phyloP scores from a whole-genome alignment of 2,329 filamentous ascomycete genomes.

The Exophiala alcalophila region DNA sequence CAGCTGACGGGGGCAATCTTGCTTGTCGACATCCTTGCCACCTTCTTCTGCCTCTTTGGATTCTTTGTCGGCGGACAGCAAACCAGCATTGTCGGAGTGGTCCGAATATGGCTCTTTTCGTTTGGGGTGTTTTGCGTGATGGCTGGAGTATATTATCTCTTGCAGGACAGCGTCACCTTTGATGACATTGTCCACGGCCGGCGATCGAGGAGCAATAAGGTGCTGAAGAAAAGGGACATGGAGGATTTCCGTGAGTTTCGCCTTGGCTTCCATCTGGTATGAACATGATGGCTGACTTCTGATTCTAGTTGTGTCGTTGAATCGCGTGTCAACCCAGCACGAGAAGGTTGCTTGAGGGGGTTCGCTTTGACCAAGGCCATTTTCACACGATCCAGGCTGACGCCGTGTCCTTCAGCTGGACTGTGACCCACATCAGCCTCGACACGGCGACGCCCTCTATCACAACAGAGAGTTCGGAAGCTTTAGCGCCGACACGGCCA shows the following conservation, averaged over 20 bases:
- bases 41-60: constrained; percentile 80
- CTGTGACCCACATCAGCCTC: constrained; percentile 5
- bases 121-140: constrained; percentile 85
- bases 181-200: constrained; percentile 94
- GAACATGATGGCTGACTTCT: constrained; percentile 13
- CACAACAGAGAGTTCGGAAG: constrained; percentile 4
- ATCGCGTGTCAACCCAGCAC: constrained; percentile 87
- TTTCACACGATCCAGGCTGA: constrained; percentile 8
- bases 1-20: constrained; percentile 76
- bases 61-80: constrained; percentile 66
- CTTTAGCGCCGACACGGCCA: constrained; percentile 4
- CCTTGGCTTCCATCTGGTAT: constrained; percentile 4
- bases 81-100: constrained; percentile 77
- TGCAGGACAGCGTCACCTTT: constrained; percentile 76
- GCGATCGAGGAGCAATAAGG: constrained; percentile 64
- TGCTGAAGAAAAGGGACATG: constrained; percentile 76
- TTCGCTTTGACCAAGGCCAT: constrained; percentile 17
- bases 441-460: constrained; percentile 15
- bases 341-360: constrained; percentile 71
- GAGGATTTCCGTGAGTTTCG: constrained; percentile 79
- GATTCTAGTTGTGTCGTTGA: constrained; percentile 80
- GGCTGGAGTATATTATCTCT: constrained; percentile 74
- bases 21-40: constrained; percentile 77
- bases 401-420: too few species aligned
- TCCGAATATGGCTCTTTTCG: constrained; percentile 88